Percentiles rank a stretch among this genome's conserved stretches.
These are phyloP conservation scores for Aspergillus fumigatus DNA, from an alignment of 2,329 filamentous ascomycete species.

Conservation along the genomic window DNA sequence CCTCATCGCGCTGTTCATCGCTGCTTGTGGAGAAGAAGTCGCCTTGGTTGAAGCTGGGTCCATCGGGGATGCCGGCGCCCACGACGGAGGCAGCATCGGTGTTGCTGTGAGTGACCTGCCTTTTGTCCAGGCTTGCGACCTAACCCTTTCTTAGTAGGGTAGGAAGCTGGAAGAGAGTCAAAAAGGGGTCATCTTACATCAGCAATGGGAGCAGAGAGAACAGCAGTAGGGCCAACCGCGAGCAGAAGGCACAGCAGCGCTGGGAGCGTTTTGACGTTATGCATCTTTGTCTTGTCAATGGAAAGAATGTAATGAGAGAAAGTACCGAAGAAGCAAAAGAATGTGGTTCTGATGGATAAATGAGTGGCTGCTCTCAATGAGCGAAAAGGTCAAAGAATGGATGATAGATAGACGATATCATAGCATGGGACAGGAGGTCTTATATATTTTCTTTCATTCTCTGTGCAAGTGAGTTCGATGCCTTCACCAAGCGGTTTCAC, in stretches of 20 bases:
- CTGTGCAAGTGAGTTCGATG: background rate
- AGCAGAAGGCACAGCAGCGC: slow-evolving; percentile 29
- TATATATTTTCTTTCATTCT: background rate
- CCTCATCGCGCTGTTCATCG: background rate
- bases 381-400: slow-evolving; percentile 1
- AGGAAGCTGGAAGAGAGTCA: background rate
- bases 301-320: background rate
- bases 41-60: slow-evolving; percentile 8
- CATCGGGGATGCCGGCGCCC: slow-evolving; percentile 15
- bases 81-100: slow-evolving; percentile 10
- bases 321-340: background rate
- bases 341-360: background rate
- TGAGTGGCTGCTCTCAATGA: background rate
- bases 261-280: slow-evolving; percentile 22
- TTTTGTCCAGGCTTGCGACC: background rate
- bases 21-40: background rate
- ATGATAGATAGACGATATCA: background rate
- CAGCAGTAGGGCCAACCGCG: slow-evolving; percentile 22
- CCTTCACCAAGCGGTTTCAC: background rate
- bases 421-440: background rate
- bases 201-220: slow-evolving; percentile 25
- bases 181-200: background rate
- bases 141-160: slow-evolving; percentile 5
- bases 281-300: slow-evolving; percentile 14
- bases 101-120: slow-evolving; percentile 5